Base-by-base conservation (phyloP, 2,329 filamentous ascomycete species). In the Phaeomoniella chlamydospora region DNA sequence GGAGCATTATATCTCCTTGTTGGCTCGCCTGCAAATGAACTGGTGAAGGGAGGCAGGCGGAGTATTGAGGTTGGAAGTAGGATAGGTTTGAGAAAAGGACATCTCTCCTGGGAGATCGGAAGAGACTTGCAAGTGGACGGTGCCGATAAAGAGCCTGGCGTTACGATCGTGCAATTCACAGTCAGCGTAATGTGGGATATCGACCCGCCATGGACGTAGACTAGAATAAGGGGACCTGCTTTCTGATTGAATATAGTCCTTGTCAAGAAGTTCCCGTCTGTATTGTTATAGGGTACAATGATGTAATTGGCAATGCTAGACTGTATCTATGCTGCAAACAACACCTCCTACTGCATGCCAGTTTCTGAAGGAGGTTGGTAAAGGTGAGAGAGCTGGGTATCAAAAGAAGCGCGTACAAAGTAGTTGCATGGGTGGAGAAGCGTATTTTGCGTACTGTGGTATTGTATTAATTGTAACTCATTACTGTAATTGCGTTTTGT, bases 141-240 rank as follows among this genome's bases (percentile, higher is more conserved):
- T n/a, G n/a, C n/a, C n/a, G n/a, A n/a, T n/a, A n/a, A n/a, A n/a
- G n/a, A n/a, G n/a, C n/a, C n/a, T n/a, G n/a, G n/a, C n/a, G n/a
- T n/a, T n/a, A n/a, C n/a, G n/a, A n/a, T n/a, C n/a, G n/a, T n/a
- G n/a, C n/a, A n/a, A n/a, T n/a, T n/a, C n/a, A n/a, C n/a, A 9
- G 32, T 34, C 32, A 34, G 32, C 18, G 32, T 18, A 9, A 12
- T 16, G 13, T 34, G 32, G 32, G 16, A 34, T 18, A 17, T 34
- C 9, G 14, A 17, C 18, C 14, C 15, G 4, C 13, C 14, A 34
- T 16, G 16, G 32, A 15, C 14, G 5, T 32, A n/a, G 17, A 13
- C 13, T 29, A 13, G 13, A 29, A 10, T 29, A 29, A 13, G 10
- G 10, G 22, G 10, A 13, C 13, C 10, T 29, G 10, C 10, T 13